A percentile compares a stretch with the other conserved stretches of the same genome.
These are phyloP conservation scores for Hebeloma cylindrosporum DNA, from an alignment of 768 basidiomycete genomes.

Conservation along the genomic window DNA sequence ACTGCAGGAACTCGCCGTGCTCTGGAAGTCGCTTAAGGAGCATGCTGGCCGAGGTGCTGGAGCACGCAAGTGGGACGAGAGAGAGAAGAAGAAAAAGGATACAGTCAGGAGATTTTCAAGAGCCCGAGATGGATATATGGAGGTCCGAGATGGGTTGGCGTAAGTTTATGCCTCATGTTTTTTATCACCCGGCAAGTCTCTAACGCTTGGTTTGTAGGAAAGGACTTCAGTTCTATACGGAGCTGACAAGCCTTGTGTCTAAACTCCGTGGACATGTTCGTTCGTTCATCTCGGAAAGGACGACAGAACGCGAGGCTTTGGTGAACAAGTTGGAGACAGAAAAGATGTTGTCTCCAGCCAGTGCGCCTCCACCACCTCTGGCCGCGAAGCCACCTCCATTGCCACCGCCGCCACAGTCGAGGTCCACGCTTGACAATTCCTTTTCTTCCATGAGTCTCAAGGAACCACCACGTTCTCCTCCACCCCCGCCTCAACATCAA, in stretches of 20 bases:
- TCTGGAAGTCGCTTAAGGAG: constrained; percentile 75
- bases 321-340: constrained; percentile 71
- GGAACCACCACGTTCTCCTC: constrained; percentile 26
- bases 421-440: constrained; percentile 40
- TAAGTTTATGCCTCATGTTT: constrained; percentile 39
- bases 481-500: constrained; percentile 11
- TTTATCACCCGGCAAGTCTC: background rate
- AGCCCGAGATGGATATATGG: constrained; percentile 84
- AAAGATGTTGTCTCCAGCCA: constrained; percentile 52
- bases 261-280: constrained; percentile 59
- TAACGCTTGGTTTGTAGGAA: constrained; percentile 49
- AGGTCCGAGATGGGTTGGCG: constrained; percentile 83
- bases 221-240: constrained; percentile 86
- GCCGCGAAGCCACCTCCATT: constrained; percentile 51
- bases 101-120: constrained; percentile 65
- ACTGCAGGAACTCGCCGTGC: constrained; percentile 69
- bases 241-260: constrained; percentile 63
- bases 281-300: constrained; percentile 62
- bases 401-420: constrained; percentile 43
- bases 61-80: constrained; percentile 78
- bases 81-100: constrained; percentile 79
- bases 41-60: constrained; percentile 74
- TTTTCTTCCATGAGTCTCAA: constrained; percentile 58
- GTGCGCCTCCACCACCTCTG: constrained; percentile 48
- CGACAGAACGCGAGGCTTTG: constrained; percentile 68